Evolutionary conservation across 2,329 filamentous ascomycete genomes (phyloP), one percentile per base, ranked within the genome.

Genomic region (Fusarium pseudonygamai): DNA sequence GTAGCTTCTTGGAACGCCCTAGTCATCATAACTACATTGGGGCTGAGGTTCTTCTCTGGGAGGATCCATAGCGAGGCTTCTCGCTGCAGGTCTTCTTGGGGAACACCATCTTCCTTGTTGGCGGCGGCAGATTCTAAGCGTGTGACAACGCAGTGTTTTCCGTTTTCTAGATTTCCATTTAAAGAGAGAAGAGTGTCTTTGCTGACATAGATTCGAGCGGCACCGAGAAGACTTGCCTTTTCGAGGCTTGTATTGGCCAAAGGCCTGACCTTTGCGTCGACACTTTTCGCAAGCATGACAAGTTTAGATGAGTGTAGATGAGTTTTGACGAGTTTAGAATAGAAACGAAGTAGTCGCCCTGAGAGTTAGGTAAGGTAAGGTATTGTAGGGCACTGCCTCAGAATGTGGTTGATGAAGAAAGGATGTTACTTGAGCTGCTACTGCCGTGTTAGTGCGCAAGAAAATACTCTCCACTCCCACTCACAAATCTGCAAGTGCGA

Each of bases 1-100:
- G 93, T 93, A 12, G 90, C 88, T 40, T 93, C 91, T 71, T 93
- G 92, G 60, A 97, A 89, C 11, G 90, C 86, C 71, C 93, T 91
- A 28, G 93, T 91, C 84, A 93, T 89, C 85, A 95, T 87, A 56
- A 93, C 85, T 64, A 94, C 86, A 71, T 91, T 88, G 73, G 89
- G 90, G 78, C 91, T 88, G 74, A 94, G 84, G 76, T 91, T 90
- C 79, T 91, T 87, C 49, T 87, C 85, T 5, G 86, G 84, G 22
- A 87, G 80, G 1, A 84, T 83, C 83, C 86, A 88, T 3, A 88
- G 82, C 36, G 85, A 83, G 10, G 86, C 87, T 74, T 88, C 85
- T 22, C 84, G 82, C 46, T 64, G 66, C 20, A 75, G 52, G 3
- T 76, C 73, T 30, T 69, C 65, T n/a, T 64, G 67, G 3, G 60